Percentiles rank a stretch among this genome's conserved stretches.
Conservation (phyloP, 2,329 filamentous ascomycete genomes). For the Ilyonectria mors-panacis region DNA sequence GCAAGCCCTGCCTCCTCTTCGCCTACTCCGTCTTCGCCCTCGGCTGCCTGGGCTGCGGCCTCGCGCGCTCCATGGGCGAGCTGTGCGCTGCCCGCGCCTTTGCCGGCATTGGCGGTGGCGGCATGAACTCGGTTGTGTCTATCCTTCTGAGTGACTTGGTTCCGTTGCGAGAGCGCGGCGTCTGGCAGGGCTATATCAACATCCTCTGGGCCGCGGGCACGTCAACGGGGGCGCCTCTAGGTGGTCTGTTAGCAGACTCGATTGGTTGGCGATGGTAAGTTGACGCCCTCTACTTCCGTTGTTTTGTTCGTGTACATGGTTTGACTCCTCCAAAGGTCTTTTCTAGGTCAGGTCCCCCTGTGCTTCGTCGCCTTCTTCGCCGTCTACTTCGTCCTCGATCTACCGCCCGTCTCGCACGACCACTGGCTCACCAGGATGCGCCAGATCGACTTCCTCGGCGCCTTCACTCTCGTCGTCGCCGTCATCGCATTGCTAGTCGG, state of each 20-base stretch:
- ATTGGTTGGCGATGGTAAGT: slow-evolving; percentile 82
- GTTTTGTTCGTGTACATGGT: background rate
- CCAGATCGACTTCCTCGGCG: slow-evolving; percentile 82
- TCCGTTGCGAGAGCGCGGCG: slow-evolving; percentile 76
- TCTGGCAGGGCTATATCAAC: slow-evolving; percentile 83
- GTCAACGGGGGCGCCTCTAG: slow-evolving; percentile 78
- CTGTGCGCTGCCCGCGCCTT: slow-evolving; percentile 74
- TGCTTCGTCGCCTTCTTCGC: slow-evolving; percentile 76
- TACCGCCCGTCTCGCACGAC: slow-evolving; percentile 72
- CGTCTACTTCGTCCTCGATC: slow-evolving; percentile 73
- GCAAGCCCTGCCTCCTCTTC: slow-evolving; percentile 76
- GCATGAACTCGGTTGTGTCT: slow-evolving; percentile 78
- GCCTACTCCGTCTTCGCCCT: slow-evolving; percentile 75
- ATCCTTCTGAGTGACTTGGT: slow-evolving; percentile 80
- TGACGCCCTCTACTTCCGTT: background rate
- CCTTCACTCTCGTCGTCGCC: slow-evolving; percentile 74
- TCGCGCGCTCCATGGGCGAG: slow-evolving; percentile 75
- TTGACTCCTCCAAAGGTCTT: slow-evolving; percentile 66
- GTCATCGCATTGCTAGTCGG: slow-evolving; percentile 77
- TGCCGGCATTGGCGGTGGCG: slow-evolving; percentile 75
- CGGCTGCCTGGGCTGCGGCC: slow-evolving; percentile 74
- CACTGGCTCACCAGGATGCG: slow-evolving; percentile 77
- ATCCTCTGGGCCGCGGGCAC: slow-evolving; percentile 80
- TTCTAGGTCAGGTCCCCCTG: slow-evolving; percentile 79
- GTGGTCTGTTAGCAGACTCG: slow-evolving; percentile 79